Evolutionary conservation across 2,329 filamentous ascomycete genomes (phyloP).

Genomic region (Monascus ruber): DNA sequence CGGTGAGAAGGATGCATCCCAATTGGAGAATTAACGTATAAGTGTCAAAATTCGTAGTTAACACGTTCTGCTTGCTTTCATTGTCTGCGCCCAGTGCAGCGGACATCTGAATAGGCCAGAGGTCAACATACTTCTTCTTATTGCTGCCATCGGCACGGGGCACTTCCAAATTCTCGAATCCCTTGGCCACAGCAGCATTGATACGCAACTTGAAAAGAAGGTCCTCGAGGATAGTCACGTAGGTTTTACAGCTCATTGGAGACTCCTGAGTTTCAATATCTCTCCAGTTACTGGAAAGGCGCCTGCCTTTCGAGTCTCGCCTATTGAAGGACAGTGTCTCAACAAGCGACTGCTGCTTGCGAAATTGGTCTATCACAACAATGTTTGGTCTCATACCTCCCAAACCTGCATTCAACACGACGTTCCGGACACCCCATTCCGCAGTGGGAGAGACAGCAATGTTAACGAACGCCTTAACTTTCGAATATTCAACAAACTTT

Average conservation of each 20-base stretch:
- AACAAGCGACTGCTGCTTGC: slow-evolving; percentile 46
- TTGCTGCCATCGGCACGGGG: slow-evolving; percentile 49
- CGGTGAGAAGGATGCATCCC: slow-evolving; percentile 72
- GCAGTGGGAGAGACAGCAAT: slow-evolving; percentile 71
- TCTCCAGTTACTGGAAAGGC: slow-evolving; percentile 29
- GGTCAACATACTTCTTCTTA: slow-evolving; percentile 67
- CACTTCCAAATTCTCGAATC: slow-evolving; percentile 65
- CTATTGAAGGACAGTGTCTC: slow-evolving; percentile 40
- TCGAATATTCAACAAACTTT: slow-evolving; percentile 75
- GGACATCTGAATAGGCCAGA: slow-evolving; percentile 93
- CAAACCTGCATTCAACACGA: slow-evolving; percentile 68
- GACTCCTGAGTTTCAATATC: slow-evolving; percentile 58
- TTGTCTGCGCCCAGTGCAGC: slow-evolving; percentile 62
- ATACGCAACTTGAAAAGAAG: slow-evolving; percentile 65
- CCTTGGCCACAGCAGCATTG: slow-evolving; percentile 75
- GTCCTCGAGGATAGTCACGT: slow-evolving; percentile 75
- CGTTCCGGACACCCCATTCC: slow-evolving; percentile 74
- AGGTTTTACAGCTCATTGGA: slow-evolving; percentile 59
- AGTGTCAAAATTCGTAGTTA: slow-evolving; percentile 86
- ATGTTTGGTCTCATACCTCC: slow-evolving; percentile 87
- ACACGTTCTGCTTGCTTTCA: slow-evolving; percentile 50
- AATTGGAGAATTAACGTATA: slow-evolving; percentile 80
- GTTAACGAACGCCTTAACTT: slow-evolving; percentile 82
- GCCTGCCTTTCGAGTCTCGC: slow-evolving; percentile 11
- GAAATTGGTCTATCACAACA: slow-evolving; percentile 66